Conservation (phyloP, 1,139 yeast species). For the Yamadazyma dushanensis region DNA sequence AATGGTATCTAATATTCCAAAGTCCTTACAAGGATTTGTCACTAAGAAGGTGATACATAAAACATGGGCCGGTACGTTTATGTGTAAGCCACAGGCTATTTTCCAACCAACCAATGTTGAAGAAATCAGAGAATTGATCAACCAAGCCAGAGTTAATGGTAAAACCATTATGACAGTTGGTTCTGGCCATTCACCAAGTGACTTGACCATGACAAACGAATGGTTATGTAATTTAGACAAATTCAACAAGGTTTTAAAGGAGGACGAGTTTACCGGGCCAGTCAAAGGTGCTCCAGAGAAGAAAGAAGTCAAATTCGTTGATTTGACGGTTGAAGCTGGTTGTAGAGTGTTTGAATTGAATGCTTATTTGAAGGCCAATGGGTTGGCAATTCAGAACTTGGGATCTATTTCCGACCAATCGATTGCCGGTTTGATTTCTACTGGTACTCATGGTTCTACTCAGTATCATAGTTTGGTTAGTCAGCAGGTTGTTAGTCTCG, state of each 20-base stretch:
- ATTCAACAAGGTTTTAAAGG: constrained; percentile 53
- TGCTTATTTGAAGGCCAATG: constrained; percentile 57
- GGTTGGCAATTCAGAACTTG: constrained; percentile 83
- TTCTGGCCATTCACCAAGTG: constrained; percentile 94
- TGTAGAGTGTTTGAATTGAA: constrained; percentile 78
- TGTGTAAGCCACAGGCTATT: constrained; percentile 71
- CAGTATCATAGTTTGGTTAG: constrained; percentile 89
- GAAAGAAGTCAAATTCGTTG: constrained; percentile 67
- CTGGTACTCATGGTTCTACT: constrained; percentile 96
- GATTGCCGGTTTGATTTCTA: constrained; percentile 89
- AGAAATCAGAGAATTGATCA: constrained; percentile 64
- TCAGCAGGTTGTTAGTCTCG: constrained; percentile 79
- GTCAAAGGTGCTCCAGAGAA: constrained; percentile 25
- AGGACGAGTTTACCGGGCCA: constrained; percentile 41
- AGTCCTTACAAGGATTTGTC: constrained; percentile 30
- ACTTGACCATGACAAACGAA: constrained; percentile 80
- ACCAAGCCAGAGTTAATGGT: constrained; percentile 56
- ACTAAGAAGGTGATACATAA: constrained; percentile 48
- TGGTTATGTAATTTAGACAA: constrained; percentile 90
- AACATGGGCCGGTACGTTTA: constrained; percentile 94
- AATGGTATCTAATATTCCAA: constrained; percentile 25
- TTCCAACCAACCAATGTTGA: constrained; percentile 72
- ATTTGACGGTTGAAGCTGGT: constrained; percentile 92
- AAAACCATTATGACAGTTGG: constrained; percentile 86
- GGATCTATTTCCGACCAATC: constrained; percentile 96